A percentile compares a stretch with the other conserved stretches of the same genome.
Conservation (phyloP, 164 flowering plant genomes). For the Tinospora cordifolia region DNA sequence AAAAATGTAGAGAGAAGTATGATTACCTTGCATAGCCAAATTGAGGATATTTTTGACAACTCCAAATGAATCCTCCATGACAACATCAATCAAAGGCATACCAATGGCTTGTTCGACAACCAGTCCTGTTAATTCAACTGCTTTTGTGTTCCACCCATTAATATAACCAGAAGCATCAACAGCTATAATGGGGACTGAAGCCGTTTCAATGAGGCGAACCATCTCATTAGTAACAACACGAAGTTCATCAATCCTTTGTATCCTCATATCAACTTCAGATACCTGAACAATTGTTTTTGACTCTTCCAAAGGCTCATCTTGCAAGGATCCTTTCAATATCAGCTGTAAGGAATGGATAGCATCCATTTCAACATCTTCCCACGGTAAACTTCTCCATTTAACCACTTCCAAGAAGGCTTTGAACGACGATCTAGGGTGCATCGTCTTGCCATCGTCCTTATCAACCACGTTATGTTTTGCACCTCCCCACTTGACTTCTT, state of each 20-base stretch:
- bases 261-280: constrained; percentile 31
- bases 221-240: constrained; percentile 53
- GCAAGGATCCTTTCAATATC: constrained; percentile 62
- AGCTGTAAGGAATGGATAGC: constrained; percentile 84
- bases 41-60: constrained; percentile 40
- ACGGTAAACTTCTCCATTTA: constrained; percentile 59
- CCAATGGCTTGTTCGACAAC: constrained; percentile 52
- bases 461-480: constrained; percentile 68
- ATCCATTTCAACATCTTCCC: constrained; percentile 89
- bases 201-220: constrained; percentile 80
- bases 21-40: constrained; percentile 54
- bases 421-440: constrained; percentile 89
- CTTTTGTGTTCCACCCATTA: constrained; percentile 78
- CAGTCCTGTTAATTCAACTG: constrained; percentile 61
- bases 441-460: constrained; percentile 56
- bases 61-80: constrained; percentile 44
- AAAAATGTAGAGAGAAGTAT: not conserved
- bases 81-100: constrained; percentile 39
- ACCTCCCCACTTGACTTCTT: constrained; percentile 83
- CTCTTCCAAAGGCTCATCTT: constrained; percentile 33
- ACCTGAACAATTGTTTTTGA: constrained; percentile 40
- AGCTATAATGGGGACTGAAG: constrained; percentile 69
- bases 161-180: constrained; percentile 50
- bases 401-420: constrained; percentile 81
- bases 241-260: constrained; percentile 43